phyloP scores from a whole-genome alignment of 1,284 basidiomycete genomes.

The Austroboletus niveus region DNA sequence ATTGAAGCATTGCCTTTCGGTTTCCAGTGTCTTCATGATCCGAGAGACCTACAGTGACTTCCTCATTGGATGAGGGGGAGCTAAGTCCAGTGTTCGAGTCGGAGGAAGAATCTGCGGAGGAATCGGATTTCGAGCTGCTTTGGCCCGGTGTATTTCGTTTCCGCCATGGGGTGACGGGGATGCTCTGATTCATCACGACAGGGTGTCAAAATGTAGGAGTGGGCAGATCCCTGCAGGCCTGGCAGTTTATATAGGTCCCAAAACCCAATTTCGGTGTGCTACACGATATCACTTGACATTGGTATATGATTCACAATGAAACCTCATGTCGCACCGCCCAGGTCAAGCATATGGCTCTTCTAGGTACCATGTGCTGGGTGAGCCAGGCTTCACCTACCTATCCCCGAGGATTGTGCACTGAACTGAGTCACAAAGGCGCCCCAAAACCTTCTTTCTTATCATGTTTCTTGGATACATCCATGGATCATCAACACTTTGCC shows the following conservation, averaged over 20 bases:
- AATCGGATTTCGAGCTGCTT: background rate
- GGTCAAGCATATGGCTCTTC: background rate
- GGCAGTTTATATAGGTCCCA: too few species aligned
- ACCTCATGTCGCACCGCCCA: background rate
- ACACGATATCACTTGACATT: background rate
- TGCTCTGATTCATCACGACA: too few species aligned
- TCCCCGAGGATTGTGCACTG: too few species aligned
- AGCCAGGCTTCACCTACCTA: too few species aligned
- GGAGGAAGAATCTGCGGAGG: background rate
- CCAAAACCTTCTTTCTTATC: background rate
- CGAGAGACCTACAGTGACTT: conserved; percentile 44
- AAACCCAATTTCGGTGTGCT: too few species aligned
- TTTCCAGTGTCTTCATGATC: conserved; percentile 36
- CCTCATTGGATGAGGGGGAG: background rate
- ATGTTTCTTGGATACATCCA: conserved; percentile 3
- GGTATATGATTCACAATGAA: background rate
- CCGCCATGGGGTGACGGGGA: background rate
- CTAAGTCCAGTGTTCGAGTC: background rate
- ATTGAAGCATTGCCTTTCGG: conserved; percentile 46
- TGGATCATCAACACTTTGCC: background rate
- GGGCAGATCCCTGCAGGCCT: too few species aligned
- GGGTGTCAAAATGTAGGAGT: too few species aligned
- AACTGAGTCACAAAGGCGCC: background rate
- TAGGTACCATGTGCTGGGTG: background rate
- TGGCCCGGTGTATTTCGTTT: background rate